Percentiles rank a stretch among this genome's conserved stretches.
Conservation (phyloP, 345 rosid genomes). For the Syzygium aromaticum region DNA sequence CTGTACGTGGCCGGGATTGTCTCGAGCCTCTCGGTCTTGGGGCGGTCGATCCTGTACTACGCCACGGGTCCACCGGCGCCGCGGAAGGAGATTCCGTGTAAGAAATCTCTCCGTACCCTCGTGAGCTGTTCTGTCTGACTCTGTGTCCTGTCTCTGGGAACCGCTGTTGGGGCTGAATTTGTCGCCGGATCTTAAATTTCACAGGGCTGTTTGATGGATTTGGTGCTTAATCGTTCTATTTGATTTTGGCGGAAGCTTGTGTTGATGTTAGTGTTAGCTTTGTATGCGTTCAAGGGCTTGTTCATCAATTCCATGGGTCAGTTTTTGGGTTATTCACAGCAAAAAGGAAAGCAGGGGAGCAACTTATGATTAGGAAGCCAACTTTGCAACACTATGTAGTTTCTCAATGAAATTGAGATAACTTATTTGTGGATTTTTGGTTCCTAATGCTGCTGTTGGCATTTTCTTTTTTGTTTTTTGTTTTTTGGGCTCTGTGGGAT, state of each 20-base stretch:
- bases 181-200: neutral
- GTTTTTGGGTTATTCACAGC: neutral
- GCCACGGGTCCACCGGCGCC: conserved; percentile 45
- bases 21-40: conserved; percentile 62
- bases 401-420: neutral
- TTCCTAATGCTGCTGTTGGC: neutral
- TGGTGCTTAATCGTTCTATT: neutral
- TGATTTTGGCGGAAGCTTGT: neutral
- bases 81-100: conserved; percentile 7
- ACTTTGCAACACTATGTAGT: neutral
- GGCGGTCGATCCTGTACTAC: conserved; percentile 53
- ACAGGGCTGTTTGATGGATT: neutral
- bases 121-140: neutral
- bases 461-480: neutral
- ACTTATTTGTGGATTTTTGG: neutral
- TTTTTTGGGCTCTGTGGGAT: neutral
- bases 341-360: neutral
- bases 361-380: neutral
- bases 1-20: conserved; percentile 78
- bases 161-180: neutral
- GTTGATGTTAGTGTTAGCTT: neutral
- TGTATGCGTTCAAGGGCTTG: neutral
- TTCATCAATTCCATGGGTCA: neutral
- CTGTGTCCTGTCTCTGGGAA: neutral
- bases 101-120: neutral